Base-by-base conservation (phyloP, 768 basidiomycete genomes). In the Russula abietina region DNA sequence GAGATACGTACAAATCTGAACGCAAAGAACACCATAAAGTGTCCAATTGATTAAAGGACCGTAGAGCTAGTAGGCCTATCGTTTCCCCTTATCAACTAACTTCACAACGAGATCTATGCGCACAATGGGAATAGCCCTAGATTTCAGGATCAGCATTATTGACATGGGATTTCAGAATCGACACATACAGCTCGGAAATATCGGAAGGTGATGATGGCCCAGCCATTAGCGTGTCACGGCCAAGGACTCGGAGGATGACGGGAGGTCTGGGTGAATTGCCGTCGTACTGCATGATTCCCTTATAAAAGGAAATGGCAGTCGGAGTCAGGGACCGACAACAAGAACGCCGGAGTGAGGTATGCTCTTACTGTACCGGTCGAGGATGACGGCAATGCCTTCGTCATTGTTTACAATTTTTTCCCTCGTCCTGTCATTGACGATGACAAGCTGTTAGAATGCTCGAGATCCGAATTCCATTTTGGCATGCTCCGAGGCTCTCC, bases 1-100 rank as follows among this genome's bases (percentile, higher is more conserved):
- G n/a, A 30, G 28, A 5, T 30, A 30, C 28, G 2, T 58, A 74
- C 73, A 74, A 55, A 69, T 63, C 69, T 73, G 73, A 19, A 72
- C 65, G 16, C 60, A 55, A 28, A 74, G 68, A 24, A 67, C 67
- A 22, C 73, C 73, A 50, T 69, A 74, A 6, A 74, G 53, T 26
- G 62, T 49, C 59, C 67, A 73, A 57, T 71, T 70, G 50, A 73
- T 51, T 16, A 73, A 43, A 32, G 57, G 46, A 16, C 62, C 57
- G 30, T 55, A 55, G 45, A 59, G 46, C 57, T 64, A 46, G 6
- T 64, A 46, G 6, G 45, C 5, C 10, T 52, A 33, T 52, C 14
- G 32, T 52, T 52, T n/a, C 19, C 19, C 10, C n/a, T 33, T 32
- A 52, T 36, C n/a, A 52, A 14, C 32, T 32, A 10, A 22, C 19